phyloP scores from a whole-genome alignment of 257 asterid genomes.

The Gentiana dahurica region DNA sequence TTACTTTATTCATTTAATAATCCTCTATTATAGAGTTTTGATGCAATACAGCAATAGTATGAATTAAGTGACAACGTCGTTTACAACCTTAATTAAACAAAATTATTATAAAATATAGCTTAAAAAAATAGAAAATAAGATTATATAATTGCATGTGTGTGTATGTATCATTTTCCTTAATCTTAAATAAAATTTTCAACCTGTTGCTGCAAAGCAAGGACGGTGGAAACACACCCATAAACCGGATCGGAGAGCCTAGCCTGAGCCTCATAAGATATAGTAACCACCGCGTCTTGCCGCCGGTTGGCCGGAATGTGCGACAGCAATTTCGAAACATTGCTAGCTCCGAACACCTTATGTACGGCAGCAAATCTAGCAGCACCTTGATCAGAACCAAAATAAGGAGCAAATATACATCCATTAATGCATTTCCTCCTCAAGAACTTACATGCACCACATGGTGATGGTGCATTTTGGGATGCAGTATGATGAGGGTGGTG shows the following conservation, averaged over 20 bases:
- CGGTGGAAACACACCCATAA: conserved; percentile 77
- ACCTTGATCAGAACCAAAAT: conserved; percentile 76
- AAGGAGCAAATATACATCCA: conserved; percentile 86
- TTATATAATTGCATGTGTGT: no score
- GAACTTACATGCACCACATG: conserved; percentile 95
- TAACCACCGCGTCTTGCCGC: conserved; percentile 67
- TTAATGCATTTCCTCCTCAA: conserved; percentile 72
- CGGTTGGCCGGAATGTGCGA: conserved; percentile 54
- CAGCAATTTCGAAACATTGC: conserved; percentile 75
- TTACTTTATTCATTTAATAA: no score
- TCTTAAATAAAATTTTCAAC: conserved; percentile 13
- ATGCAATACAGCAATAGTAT: no score
- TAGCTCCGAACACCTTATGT: conserved; percentile 88
- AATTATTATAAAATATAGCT: neutral
- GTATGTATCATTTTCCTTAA: no score
- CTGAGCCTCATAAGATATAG: conserved; percentile 83
- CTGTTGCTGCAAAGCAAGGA: conserved; percentile 78
- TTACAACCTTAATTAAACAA: no score
- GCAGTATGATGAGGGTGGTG: no score
- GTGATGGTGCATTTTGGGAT: conserved; percentile 34
- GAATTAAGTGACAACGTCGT: no score
- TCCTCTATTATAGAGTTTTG: no score
- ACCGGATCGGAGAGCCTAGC: conserved; percentile 85
- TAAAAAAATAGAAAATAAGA: neutral
- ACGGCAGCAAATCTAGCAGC: conserved; percentile 87